Conservation (phyloP, 345 rosid species). For the Litchi chinensis region DNA sequence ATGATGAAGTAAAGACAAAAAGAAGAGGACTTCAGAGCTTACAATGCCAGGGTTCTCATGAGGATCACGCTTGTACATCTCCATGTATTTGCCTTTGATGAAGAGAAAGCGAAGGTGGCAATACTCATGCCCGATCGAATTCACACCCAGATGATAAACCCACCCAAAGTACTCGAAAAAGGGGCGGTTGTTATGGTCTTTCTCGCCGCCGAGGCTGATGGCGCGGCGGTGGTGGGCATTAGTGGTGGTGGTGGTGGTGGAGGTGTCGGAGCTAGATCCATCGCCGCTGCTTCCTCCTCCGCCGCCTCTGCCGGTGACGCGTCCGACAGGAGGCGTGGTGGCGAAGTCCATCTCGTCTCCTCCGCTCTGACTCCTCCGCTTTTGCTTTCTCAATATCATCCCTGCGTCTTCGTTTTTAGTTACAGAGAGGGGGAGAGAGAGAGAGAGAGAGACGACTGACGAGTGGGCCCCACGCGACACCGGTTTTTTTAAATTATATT, state of each 20-base stretch:
- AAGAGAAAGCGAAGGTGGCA: conserved; percentile 75
- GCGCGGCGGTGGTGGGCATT: not conserved
- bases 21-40: conserved; percentile 18
- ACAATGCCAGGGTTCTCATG: conserved; percentile 87
- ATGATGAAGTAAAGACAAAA: not conserved
- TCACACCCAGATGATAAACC: conserved; percentile 85
- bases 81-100: conserved; percentile 76
- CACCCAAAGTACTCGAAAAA: conserved; percentile 67
- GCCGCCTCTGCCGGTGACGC: not conserved
- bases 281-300: conserved; percentile 6
- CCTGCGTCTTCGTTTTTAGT: not conserved
- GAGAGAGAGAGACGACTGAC: not conserved
- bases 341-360: not conserved
- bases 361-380: too few relatives aligned
- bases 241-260: not conserved
- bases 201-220: conserved; percentile 10
- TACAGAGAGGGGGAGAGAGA: not conserved
- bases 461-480: too few relatives aligned
- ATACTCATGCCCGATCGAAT: conserved; percentile 79
- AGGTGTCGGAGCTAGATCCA: conserved; percentile 18
- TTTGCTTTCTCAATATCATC: not conserved
- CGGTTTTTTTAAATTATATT: too few relatives aligned
- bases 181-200: conserved; percentile 18
- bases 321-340: not conserved
- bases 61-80: conserved; percentile 94